These are phyloP conservation scores for Picea sitchensis DNA, from an alignment of 75 land plant genomes.

Conservation along the genomic window DNA sequence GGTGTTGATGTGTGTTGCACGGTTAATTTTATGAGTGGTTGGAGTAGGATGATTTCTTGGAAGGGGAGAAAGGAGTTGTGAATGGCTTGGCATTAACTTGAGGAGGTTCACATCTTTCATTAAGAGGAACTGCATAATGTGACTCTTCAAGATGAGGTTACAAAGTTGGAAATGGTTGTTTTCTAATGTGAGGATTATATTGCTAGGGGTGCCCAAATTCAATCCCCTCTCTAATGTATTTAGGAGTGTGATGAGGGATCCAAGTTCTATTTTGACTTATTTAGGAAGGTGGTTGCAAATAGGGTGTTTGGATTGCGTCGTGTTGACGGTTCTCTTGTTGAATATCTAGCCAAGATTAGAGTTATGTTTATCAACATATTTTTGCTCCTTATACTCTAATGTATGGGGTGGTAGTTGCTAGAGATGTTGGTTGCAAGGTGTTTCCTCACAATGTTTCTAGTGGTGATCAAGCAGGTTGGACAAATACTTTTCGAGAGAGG, in stretches of 20 bases:
- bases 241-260: not conserved
- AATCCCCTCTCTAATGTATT: not conserved
- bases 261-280: not conserved
- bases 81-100: not conserved
- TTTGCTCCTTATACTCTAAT: not conserved
- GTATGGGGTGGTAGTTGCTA: not conserved
- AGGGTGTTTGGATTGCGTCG: not conserved
- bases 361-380: not conserved
- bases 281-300: not conserved
- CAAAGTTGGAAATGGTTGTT: not conserved
- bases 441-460: not conserved
- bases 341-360: not conserved
- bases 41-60: not conserved
- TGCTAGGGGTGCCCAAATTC: not conserved
- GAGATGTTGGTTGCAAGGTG: not conserved
- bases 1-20: not conserved
- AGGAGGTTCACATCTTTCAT: not conserved
- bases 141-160: not conserved
- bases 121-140: not conserved
- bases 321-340: not conserved
- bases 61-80: not conserved
- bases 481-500: no score
- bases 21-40: not conserved
- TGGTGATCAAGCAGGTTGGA: no score
- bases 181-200: not conserved